A percentile compares a stretch with the other conserved stretches of the same genome.
These are phyloP conservation scores for Suhomyces faveliae DNA, from an alignment of 805 yeast species.

Conservation along the genomic window DNA sequence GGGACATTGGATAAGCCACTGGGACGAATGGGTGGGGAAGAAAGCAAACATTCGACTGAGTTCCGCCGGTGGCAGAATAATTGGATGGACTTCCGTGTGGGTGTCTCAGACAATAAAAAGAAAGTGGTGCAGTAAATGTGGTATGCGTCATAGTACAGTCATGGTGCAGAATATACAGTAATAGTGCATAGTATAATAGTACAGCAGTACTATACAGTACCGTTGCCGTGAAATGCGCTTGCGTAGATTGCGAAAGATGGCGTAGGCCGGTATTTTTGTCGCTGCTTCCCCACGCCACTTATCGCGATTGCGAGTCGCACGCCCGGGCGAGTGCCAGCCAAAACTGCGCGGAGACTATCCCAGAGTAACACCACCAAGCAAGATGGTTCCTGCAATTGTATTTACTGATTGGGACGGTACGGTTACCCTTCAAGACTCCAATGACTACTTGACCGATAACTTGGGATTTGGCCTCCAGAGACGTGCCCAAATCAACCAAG, in stretches of 20 bases:
- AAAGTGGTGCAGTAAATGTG: no score
- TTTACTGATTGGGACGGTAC: conserved; percentile 99
- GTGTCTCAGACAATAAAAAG: no score
- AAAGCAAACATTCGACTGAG: background rate
- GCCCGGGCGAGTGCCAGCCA: background rate
- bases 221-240: no score
- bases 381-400: conserved; percentile 62
- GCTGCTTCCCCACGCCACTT: no score
- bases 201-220: no score
- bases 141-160: no score
- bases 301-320: no score
- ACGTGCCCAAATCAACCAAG: conserved; percentile 66
- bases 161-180: no score
- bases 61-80: background rate
- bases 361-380: no score
- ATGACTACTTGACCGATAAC: conserved; percentile 85
- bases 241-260: no score
- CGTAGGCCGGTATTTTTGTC: no score
- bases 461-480: conserved; percentile 78
- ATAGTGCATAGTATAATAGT: no score
- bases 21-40: background rate
- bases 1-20: background rate
- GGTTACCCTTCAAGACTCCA: conserved; percentile 91
- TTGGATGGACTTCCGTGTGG: background rate
- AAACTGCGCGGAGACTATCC: background rate